A percentile compares a stretch with the other conserved stretches of the same genome.
Evolutionary conservation across 2,329 filamentous ascomycete species (phyloP).

Genomic region (Aspergillus proliferans): DNA sequence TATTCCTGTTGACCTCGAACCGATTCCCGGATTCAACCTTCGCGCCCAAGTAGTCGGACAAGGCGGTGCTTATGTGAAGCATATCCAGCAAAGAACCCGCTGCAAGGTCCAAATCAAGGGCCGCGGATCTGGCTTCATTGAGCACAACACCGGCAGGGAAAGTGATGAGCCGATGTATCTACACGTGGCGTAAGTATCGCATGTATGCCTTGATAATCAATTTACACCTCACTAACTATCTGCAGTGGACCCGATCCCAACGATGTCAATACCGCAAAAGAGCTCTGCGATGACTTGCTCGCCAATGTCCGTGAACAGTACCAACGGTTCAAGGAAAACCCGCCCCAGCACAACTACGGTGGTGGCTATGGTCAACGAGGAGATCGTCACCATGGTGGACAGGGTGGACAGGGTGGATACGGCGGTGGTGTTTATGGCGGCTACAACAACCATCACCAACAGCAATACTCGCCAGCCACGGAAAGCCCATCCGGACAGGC

Average conservation of each 20-base stretch:
- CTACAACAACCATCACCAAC: conserved; percentile 31
- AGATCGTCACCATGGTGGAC: conserved; percentile 40
- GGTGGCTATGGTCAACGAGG: conserved; percentile 52
- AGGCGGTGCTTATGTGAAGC: conserved; percentile 92
- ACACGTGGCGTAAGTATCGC: conserved; percentile 68
- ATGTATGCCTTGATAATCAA: conserved; percentile 35
- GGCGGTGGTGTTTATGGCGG: conserved; percentile 32
- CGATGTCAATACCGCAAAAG: conserved; percentile 80
- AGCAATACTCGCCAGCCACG: conserved; percentile 39
- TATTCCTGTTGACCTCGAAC: conserved; percentile 84
- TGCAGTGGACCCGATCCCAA: conserved; percentile 74
- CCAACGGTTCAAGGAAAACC: conserved; percentile 80
- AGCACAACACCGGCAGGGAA: conserved; percentile 78
- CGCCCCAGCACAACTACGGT: conserved; percentile 59
- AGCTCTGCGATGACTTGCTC: conserved; percentile 81
- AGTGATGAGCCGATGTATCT: conserved; percentile 96
- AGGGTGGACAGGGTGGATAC: conserved; percentile 37
- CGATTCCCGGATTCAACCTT: conserved; percentile 89
- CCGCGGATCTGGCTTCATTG: conserved; percentile 87
- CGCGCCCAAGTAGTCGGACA: conserved; percentile 93
- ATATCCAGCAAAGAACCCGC: conserved; percentile 90
- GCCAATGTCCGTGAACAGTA: conserved; percentile 83
- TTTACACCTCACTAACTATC: conserved; percentile 24
- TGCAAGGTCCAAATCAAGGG: conserved; percentile 98
- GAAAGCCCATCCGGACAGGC: conserved; percentile 38